Conservation (phyloP, 2,329 filamentous ascomycete genomes). For the Graphilbum sp. region DNA sequence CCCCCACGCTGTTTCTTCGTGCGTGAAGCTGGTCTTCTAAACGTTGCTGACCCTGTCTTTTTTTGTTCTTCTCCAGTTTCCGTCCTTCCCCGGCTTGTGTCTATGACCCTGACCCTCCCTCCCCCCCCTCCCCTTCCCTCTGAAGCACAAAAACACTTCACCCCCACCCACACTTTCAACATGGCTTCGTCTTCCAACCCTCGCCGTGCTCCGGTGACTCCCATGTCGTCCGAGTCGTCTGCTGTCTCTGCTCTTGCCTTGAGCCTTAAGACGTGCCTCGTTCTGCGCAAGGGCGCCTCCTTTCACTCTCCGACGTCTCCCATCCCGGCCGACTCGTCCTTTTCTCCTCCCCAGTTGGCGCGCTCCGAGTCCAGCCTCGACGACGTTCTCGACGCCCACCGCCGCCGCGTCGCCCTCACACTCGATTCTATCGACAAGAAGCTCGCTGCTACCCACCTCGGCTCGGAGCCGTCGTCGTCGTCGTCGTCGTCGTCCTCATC, state of each 20-base stretch:
- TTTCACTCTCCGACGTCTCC: slow-evolving; percentile 36
- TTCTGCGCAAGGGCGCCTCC: slow-evolving; percentile 56
- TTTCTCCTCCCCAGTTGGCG: slow-evolving; percentile 36
- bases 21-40: too few species aligned
- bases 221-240: slow-evolving; percentile 20
- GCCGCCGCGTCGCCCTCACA: slow-evolving; percentile 51
- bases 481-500: slow-evolving; percentile 18
- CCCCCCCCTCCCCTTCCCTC: not conserved
- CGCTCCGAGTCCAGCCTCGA: slow-evolving; percentile 56
- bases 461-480: not conserved
- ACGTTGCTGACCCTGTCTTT: not conserved
- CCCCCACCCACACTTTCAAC: not conserved
- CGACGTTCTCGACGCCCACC: slow-evolving; percentile 53
- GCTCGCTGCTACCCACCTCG: slow-evolving; percentile 21
- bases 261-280: slow-evolving; percentile 36
- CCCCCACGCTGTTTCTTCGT: too few species aligned
- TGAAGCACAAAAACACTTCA: not conserved
- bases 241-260: slow-evolving; percentile 23
- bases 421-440: slow-evolving; percentile 46
- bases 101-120: not conserved
- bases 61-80: too few species aligned
- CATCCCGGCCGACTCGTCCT: slow-evolving; percentile 18
- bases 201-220: slow-evolving; percentile 26
- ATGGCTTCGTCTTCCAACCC: slow-evolving; percentile 18
- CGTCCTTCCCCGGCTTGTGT: too few species aligned